Conservation (phyloP, 73 alveolate genomes). For the Halteria grandinella region DNA sequence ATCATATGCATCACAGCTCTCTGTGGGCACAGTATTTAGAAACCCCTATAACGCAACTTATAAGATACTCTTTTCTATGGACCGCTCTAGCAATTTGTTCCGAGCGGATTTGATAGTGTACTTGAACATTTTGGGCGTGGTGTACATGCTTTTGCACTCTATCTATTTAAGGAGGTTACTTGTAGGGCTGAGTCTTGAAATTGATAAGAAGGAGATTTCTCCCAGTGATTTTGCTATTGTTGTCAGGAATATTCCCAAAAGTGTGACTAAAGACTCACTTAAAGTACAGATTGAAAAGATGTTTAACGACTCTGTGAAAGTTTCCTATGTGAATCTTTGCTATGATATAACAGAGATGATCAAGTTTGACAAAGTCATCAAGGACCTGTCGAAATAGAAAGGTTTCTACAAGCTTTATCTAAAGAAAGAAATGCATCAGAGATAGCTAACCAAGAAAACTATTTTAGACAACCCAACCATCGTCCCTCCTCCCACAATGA, state of each 20-base stretch:
- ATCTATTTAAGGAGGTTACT: conserved; percentile 24
- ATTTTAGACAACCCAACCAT: neutral
- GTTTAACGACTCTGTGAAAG: conserved; percentile 18
- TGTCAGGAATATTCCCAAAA: neutral
- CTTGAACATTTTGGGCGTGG: conserved; percentile 5
- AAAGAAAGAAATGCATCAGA: neutral
- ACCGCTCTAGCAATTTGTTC: too few species aligned
- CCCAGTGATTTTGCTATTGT: conserved; percentile 17
- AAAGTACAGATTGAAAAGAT: neutral
- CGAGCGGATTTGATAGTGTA: too few species aligned
- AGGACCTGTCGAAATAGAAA: neutral
- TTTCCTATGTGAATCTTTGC: conserved; percentile 10
- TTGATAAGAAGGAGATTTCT: conserved; percentile 6
- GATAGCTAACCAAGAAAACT: neutral
- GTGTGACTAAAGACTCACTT: neutral
- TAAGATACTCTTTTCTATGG: too few species aligned
- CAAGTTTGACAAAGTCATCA: neutral
- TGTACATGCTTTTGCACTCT: neutral
- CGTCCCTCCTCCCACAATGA: too few species aligned
- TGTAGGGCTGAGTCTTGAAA: neutral
- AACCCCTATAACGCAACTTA: too few species aligned
- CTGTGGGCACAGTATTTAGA: too few species aligned
- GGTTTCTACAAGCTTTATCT: conserved; percentile 1
- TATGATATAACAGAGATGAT: conserved; percentile 20
- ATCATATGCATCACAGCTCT: too few species aligned